Conservation (phyloP, 805 yeast genomes). For the Cyberlindnera lachancei region DNA sequence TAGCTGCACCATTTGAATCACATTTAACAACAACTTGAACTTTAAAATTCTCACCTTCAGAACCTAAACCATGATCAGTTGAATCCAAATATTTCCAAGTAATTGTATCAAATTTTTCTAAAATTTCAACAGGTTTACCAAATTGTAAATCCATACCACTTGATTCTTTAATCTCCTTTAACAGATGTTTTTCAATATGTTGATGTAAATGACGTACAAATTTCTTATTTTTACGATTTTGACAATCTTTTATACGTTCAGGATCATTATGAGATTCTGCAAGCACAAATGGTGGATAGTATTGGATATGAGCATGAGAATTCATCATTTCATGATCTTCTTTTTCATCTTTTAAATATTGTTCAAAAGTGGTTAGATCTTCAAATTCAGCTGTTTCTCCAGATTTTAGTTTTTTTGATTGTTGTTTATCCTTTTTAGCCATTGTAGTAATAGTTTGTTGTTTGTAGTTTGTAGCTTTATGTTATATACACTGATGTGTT, state of each 20-base stretch:
- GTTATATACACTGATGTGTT: no score
- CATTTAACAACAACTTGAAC: conserved; percentile 58
- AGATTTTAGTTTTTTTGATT: conserved; percentile 14
- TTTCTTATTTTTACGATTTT: conserved; percentile 64
- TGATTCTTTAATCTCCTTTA: conserved; percentile 56
- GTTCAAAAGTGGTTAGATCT: conserved; percentile 53
- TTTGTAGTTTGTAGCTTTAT: no score
- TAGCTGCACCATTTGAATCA: conserved; percentile 58
- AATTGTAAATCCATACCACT: conserved; percentile 50
- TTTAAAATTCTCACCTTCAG: conserved; percentile 50
- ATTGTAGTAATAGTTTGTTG: conserved; percentile 5
- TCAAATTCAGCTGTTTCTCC: conserved; percentile 41
- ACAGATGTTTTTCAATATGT: conserved; percentile 63
- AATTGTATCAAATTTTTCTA: conserved; percentile 38
- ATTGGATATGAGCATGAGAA: conserved; percentile 56
- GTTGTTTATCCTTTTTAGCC: conserved; percentile 17
- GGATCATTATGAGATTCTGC: conserved; percentile 60
- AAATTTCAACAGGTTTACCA: conserved; percentile 41
- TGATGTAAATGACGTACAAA: conserved; percentile 70
- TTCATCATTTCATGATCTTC: conserved; percentile 72
- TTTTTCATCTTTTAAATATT: conserved; percentile 59
- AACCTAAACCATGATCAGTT: conserved; percentile 36
- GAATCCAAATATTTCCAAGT: conserved; percentile 60
- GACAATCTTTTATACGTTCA: conserved; percentile 64
- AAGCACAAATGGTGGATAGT: conserved; percentile 69